Base-by-base conservation (phyloP, 1,284 basidiomycete species). In the Ustilago loliicola region DNA sequence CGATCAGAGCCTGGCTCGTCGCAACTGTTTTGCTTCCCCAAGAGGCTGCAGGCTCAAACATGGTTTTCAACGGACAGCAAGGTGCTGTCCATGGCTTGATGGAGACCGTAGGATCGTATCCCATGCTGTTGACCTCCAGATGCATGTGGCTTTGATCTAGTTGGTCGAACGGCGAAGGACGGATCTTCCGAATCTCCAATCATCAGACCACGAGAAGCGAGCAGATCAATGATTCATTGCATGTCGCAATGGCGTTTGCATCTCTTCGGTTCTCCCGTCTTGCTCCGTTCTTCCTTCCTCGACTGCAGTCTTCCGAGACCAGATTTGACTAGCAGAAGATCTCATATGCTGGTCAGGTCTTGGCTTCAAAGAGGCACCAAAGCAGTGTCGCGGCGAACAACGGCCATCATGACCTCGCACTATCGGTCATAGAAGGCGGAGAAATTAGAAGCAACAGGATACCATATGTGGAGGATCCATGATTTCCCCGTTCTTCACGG, bases 401-500 rank as follows among this genome's bases (percentile, higher is more conserved):
- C 36, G 15, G 23, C 6, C 45, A 21, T 47, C n/a, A 7, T 47
- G 45, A 23, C 45, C n/a, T n/a, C 45, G 4, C 45, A 47, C 6
- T n/a, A 23, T n/a, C 45, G 45, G 45, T 47, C 45, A 47, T n/a
- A 47, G 45, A 23, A 47, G n/a, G 29, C 15, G 36, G 23, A 51
- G 17, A 51, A 51, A 51, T 9, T 29, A 30, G 50, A 27, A 50
- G 25, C 21, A 50, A 50, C n/a, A n/a, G 25, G 47, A 30, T 11
- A 5, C 23, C 25, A 51, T 9, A 51, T 25, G n/a, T 36, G 25
- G 27, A 21, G 19, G 23, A 40, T 58, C 59, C 59, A 50, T 53
- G 21, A 61, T 61, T 61, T 61, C 59, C 59, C 59, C 59, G 58
- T 42, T 56, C 34, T 17, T 56, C 23, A 9, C 17, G 15, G 23